Base-by-base conservation (phyloP, 768 basidiomycete species). In the Heimioporus sp. region DNA sequence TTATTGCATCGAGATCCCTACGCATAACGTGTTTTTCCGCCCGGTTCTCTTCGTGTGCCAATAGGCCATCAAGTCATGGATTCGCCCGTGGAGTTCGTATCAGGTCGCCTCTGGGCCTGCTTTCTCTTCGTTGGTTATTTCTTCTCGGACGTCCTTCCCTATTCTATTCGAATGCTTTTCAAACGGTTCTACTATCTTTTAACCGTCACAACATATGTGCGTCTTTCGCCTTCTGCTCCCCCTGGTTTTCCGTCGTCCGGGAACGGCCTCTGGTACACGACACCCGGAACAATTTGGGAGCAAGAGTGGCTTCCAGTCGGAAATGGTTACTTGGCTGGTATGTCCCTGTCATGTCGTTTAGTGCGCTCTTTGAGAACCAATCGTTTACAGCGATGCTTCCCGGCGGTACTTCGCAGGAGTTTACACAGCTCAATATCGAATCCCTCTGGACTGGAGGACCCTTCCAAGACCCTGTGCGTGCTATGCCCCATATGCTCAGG, bases 401-500 rank as follows among this genome's bases (percentile, higher is more conserved):
- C 9, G 87, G 87, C 2, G 84, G 82, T 5, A 80, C 81, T 1
- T 59, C 65, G 3, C 76, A 80, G 37, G 87, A 90, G 65, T 71
- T 71, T 15, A 82, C 77, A 10, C 85, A 85, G 54, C 70, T 90
- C 24, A 90, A 90, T 61, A 83, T 90, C 42, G 87, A 90, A 61
- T 82, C 83, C 13, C 70, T 90, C 10, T 90, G 88, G 87, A 77
- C 81, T 17, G 87, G 87, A 17, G 87, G 87, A 4, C 83, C 86
- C 9, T 86, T 86, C 55, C 74, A 80, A 43, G 81, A 86, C 59
- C 76, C 79, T 10, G 86, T 87, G 61, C 30, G 76, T 67, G 15
- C 13, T 28, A 43, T 12, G 6, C 6, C 31, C 12, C 40, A 30
- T 8, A 0, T 48, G 42, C 34, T 17, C 21, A 46, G 19, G 28